Base-by-base conservation (phyloP, 352 stramenopile genomes). In the Phytophthora megakarya region DNA sequence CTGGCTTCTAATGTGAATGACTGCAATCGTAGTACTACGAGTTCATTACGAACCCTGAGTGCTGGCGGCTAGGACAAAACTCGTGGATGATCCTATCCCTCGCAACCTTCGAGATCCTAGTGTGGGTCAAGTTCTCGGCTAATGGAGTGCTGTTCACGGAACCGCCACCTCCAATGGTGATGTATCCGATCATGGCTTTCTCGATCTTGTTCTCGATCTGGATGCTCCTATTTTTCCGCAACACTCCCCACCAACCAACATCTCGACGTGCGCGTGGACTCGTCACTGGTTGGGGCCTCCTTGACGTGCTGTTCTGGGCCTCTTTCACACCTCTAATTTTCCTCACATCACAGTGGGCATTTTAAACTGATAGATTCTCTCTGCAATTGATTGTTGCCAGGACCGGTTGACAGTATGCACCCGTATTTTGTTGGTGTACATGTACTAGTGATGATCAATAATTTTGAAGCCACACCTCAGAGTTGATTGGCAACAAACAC, bases 231-330 rank as follows among this genome's bases (percentile, higher is more conserved):
- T 94, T 90, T 63, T 94, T 94, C 37, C 52, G 68, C n/a, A 53
- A 64, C 26, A 19, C 23, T 0, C 52, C 67, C n/a, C 38, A 59
- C 21, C 55, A 62, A 54, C 49, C 28, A 3, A 46, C 39, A 56
- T 60, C 33, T 43, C 51, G 66, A 50, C 61, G 56, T 19, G 21
- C 57, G 0, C 47, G 61, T 25, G 51, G 53, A 32, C 48, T 70
- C 22, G 73, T 86, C 13, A 75, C 77, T 3, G 61, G 61, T 19
- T 90, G 81, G 86, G 67, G 66, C 12, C 80, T 75, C 63, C 73
- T 95, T 0, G 87, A 96, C 64, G 76, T 95, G 52, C 82, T 95
- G 25, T 96, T 96, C 67, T 93, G 88, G 80, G 51, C 85, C 12
- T 93, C 85, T 0, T 96, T 96, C 65, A 71, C 76, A 21, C 88